These are phyloP conservation scores for Aspergillus aculeatus DNA, from an alignment of 2,329 filamentous ascomycete species.

Conservation along the genomic window DNA sequence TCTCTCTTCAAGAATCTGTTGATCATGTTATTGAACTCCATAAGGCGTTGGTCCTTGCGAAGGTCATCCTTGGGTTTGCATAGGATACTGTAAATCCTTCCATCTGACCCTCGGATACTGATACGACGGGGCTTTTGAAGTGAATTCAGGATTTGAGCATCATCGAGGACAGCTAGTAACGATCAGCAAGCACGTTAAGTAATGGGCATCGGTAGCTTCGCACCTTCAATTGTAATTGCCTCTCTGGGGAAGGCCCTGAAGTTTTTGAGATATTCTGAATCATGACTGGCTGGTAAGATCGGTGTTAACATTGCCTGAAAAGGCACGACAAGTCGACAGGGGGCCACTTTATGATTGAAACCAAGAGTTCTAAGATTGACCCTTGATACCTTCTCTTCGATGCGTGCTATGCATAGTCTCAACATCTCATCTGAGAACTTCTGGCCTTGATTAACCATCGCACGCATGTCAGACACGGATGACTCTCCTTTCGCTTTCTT, in stretches of 20 bases:
- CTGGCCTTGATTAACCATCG: slow-evolving; percentile 74
- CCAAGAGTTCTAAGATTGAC: slow-evolving; percentile 78
- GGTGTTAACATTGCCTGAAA: slow-evolving; percentile 82
- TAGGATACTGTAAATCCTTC: slow-evolving; percentile 80
- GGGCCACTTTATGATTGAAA: slow-evolving; percentile 80
- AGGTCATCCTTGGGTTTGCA: slow-evolving; percentile 99
- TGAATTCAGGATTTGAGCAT: slow-evolving; percentile 86
- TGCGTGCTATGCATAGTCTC: slow-evolving; percentile 72
- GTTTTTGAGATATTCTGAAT: slow-evolving; percentile 63
- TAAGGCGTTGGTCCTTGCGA: slow-evolving; percentile 93
- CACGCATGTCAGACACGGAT: slow-evolving; percentile 59
- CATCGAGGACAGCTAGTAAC: slow-evolving; percentile 66
- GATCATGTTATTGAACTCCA: slow-evolving; percentile 99
- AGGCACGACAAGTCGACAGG: slow-evolving; percentile 83
- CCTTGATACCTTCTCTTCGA: slow-evolving; percentile 67
- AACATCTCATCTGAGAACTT: slow-evolving; percentile 80
- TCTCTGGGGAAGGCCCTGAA: slow-evolving; percentile 88
- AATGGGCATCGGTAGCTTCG: background rate
- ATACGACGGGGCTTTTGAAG: slow-evolving; percentile 90
- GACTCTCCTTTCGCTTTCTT: slow-evolving; percentile 48
- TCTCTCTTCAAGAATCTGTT: slow-evolving; percentile 91
- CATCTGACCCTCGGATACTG: slow-evolving; percentile 83
- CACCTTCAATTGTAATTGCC: slow-evolving; percentile 71
- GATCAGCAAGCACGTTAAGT: slow-evolving; percentile 16
- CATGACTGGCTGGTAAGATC: slow-evolving; percentile 70